phyloP scores from a whole-genome alignment of 2,329 filamentous ascomycete species.

The Claviceps fusiformis region DNA sequence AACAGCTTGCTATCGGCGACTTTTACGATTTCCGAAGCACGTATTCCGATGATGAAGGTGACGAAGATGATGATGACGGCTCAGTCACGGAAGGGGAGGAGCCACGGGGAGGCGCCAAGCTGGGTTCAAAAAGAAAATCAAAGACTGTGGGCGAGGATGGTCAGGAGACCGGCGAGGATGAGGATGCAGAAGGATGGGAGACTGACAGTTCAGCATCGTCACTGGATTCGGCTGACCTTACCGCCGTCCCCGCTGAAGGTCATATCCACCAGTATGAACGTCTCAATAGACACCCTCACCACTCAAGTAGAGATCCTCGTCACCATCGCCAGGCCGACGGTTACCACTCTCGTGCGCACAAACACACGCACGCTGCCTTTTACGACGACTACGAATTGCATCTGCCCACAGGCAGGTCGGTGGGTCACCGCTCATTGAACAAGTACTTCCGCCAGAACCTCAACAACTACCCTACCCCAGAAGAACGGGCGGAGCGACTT shows the following conservation, averaged over 20 bases:
- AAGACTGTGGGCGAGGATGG: conserved; percentile 39
- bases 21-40: conserved; percentile 96
- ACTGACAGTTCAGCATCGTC: conserved; percentile 87
- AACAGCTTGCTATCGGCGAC: conserved; percentile 88
- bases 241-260: conserved; percentile 62
- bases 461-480: conserved; percentile 64
- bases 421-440: conserved; percentile 78
- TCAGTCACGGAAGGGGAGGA: conserved; percentile 27
- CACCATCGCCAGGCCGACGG: conserved; percentile 63
- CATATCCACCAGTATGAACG: conserved; percentile 59
- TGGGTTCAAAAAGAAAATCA: conserved; percentile 45
- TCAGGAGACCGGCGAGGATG: conserved; percentile 35
- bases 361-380: conserved; percentile 61
- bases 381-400: conserved; percentile 91
- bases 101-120: conserved; percentile 49
- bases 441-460: conserved; percentile 91
- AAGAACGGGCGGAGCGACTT: conserved; percentile 58
- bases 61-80: conserved; percentile 39
- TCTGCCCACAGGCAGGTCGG: conserved; percentile 75
- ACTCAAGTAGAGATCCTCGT: conserved; percentile 56
- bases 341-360: conserved; percentile 73
- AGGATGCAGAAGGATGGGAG: conserved; percentile 74
- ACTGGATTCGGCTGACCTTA: conserved; percentile 72
- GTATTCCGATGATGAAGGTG: conserved; percentile 70
- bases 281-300: conserved; percentile 59